Conservation (phyloP, 768 basidiomycete genomes). For the Boletales sp. region DNA sequence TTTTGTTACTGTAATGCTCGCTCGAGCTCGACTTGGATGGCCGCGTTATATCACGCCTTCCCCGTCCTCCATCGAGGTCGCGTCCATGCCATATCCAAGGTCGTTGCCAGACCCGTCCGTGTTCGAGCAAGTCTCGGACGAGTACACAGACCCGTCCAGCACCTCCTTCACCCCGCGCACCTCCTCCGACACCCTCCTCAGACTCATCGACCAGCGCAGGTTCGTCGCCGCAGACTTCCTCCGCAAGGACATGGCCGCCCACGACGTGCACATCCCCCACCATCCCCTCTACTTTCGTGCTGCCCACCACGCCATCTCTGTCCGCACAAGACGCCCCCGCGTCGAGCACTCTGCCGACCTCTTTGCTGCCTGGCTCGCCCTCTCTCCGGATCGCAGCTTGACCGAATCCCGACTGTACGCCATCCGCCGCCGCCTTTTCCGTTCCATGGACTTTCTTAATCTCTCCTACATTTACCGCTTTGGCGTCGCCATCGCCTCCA, state of each 20-base stretch:
- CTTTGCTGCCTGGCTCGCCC: conserved; percentile 43
- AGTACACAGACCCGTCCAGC: conserved; percentile 26
- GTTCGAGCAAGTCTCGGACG: conserved; percentile 35
- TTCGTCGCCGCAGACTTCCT: conserved; percentile 33
- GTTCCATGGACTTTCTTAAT: conserved; percentile 25
- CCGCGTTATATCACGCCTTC: no score
- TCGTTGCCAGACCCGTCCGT: conserved; percentile 28
- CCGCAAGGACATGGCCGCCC: conserved; percentile 37
- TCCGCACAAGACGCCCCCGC: no score
- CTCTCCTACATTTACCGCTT: conserved; percentile 40
- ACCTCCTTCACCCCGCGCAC: conserved; percentile 18
- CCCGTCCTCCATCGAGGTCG: no score
- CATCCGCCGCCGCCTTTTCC: conserved; percentile 34
- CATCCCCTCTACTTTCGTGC: conserved; percentile 36
- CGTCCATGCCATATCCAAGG: no score
- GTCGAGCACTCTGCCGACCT: conserved; percentile 9
- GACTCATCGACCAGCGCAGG: conserved; percentile 20
- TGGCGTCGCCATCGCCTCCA: conserved; percentile 41
- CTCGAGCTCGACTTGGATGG: no score
- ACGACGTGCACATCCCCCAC: conserved; percentile 36
- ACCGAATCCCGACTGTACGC: conserved; percentile 16
- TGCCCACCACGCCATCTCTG: conserved; percentile 26
- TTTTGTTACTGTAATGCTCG: no score
- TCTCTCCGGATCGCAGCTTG: conserved; percentile 35
- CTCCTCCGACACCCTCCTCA: conserved; percentile 21